These are phyloP conservation scores for Hirsutella rhossiliensis DNA, from an alignment of 2,329 filamentous ascomycete species.

Conservation along the genomic window DNA sequence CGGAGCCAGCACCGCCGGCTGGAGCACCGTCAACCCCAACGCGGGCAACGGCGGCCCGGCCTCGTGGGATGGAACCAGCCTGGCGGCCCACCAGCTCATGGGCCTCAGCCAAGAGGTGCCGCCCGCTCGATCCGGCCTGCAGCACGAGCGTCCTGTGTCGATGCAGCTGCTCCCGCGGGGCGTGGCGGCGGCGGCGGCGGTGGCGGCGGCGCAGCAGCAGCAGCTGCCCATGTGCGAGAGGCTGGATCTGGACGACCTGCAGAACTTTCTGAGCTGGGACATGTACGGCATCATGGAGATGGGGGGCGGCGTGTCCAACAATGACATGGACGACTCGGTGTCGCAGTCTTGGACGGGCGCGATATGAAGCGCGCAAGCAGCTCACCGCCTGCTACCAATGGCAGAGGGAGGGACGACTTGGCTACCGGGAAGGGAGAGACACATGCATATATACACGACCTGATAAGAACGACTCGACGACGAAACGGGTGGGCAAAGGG, in stretches of 20 bases:
- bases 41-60: constrained; percentile 6
- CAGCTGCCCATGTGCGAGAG: constrained; percentile 19
- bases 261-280: constrained; percentile 26
- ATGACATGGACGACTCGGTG: constrained; percentile 20
- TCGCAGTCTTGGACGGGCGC: constrained; percentile 17
- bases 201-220: constrained; percentile 7
- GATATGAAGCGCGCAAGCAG: constrained; percentile 7
- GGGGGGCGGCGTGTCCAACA: constrained; percentile 22
- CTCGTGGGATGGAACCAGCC: constrained; percentile 14
- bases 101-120: constrained; percentile 10
- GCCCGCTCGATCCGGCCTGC: constrained; percentile 18
- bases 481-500: no score
- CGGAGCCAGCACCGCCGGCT: constrained; percentile 5
- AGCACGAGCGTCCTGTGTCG: constrained; percentile 23
- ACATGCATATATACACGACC: no score
- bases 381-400: no score
- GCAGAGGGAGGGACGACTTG: no score
- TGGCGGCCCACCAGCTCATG: constrained; percentile 13
- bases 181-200: constrained; percentile 5
- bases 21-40: constrained; percentile 11
- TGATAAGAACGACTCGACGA: no score
- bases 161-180: constrained; percentile 5
- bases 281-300: constrained; percentile 29
- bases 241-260: constrained; percentile 24
- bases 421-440: no score